These are phyloP conservation scores for Pisolithus sp. DNA, from an alignment of 768 basidiomycete genomes.

Conservation along the genomic window DNA sequence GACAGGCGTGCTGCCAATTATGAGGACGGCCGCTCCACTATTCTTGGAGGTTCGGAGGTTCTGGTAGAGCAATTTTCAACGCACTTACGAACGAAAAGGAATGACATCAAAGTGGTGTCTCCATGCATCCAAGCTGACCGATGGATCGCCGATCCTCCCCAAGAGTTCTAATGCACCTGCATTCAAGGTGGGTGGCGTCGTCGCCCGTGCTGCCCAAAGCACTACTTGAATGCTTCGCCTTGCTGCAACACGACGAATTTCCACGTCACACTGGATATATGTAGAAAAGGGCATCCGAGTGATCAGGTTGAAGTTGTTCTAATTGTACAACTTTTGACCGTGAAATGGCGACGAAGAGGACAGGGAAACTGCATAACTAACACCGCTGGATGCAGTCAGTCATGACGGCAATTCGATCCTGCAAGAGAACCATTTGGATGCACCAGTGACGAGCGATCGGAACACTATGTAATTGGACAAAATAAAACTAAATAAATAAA, in stretches of 20 bases:
- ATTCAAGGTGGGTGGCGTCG: constrained; percentile 56
- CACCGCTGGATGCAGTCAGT: constrained; percentile 39
- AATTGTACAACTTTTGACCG: constrained; percentile 67
- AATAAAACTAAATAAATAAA: neutral
- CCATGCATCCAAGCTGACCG: constrained; percentile 53
- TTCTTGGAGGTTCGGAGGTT: constrained; percentile 52
- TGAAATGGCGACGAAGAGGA: constrained; percentile 73
- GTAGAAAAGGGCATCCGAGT: constrained; percentile 40
- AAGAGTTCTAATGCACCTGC: constrained; percentile 76
- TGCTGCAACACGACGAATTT: constrained; percentile 28
- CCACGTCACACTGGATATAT: constrained; percentile 74
- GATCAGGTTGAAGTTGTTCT: constrained; percentile 35
- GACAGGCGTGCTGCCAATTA: constrained; percentile 45
- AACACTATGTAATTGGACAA: constrained; percentile 59
- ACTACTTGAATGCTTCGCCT: constrained; percentile 8
- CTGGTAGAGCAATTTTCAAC: constrained; percentile 59
- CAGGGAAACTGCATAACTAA: constrained; percentile 59
- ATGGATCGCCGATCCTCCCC: constrained; percentile 46
- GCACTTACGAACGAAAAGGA: constrained; percentile 70
- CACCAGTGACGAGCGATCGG: constrained; percentile 19
- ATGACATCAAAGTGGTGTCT: constrained; percentile 76
- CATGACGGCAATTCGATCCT: neutral
- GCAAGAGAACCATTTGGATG: constrained; percentile 53
- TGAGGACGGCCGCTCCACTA: constrained; percentile 68
- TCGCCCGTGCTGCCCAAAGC: constrained; percentile 63